Percentiles rank a stretch among this genome's conserved stretches.
phyloP scores from a whole-genome alignment of 2,329 filamentous ascomycete genomes.

The Neurospora sp. region DNA sequence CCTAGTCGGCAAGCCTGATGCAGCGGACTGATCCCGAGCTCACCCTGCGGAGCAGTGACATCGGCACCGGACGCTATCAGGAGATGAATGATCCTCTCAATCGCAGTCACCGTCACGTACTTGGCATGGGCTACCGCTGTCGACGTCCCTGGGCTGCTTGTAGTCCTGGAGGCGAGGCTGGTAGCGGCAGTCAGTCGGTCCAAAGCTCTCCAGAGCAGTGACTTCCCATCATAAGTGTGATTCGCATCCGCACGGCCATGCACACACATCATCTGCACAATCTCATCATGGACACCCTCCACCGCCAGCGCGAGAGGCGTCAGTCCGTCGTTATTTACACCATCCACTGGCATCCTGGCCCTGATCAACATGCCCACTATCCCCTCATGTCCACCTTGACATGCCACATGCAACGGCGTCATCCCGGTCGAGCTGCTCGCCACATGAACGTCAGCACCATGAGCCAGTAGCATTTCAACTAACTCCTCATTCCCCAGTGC shows the following conservation, averaged over 20 bases:
- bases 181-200: not conserved
- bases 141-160: not conserved
- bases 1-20: constrained; percentile 21
- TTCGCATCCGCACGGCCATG: constrained; percentile 11
- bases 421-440: constrained; percentile 10
- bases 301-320: constrained; percentile 17
- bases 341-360: constrained; percentile 13
- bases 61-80: constrained; percentile 15
- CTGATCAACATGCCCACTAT: constrained; percentile 15
- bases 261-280: constrained; percentile 13
- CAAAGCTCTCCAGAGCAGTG: not conserved
- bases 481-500: constrained; percentile 29
- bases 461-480: constrained; percentile 12
- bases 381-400: constrained; percentile 14
- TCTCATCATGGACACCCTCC: constrained; percentile 13
- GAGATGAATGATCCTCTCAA: constrained; percentile 9
- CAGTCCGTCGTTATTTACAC: constrained; percentile 15
- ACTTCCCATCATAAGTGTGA: not conserved
- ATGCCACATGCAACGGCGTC: constrained; percentile 18
- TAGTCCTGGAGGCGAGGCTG: not conserved
- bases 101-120: constrained; percentile 9
- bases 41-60: constrained; percentile 9
- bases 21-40: constrained; percentile 19
- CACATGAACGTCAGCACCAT: constrained; percentile 11
- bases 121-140: constrained; percentile 5